Base-by-base conservation (phyloP, 306 rosid genomes). In the Pterocarpus macrocarpus region DNA sequence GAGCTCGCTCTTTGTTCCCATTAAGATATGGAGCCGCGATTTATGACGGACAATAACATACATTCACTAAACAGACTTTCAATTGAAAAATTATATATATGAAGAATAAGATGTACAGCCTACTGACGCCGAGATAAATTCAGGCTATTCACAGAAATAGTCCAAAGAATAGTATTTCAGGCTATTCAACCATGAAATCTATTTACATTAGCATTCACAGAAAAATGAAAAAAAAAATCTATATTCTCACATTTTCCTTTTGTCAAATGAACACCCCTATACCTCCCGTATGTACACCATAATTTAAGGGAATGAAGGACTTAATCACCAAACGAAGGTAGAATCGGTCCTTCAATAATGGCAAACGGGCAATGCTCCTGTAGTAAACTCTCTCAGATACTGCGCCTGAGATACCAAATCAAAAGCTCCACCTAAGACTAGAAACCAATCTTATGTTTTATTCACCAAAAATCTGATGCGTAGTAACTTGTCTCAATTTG, bases 211-310 rank as follows among this genome's bases (percentile, higher is more conserved):
- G 41, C 22, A 64, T 45, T 17, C 16, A 16, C 38, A 10, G 22
- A 5, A 15, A 15, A 1, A 7, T 17, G 57, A 61, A 39, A 58
- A 22, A 22, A 22, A 22, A 22, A 57, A 74, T 58, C 43, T 33
- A 52, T 50, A 36, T 17, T 45, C 38, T 28, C 58, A 64, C 61
- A 63, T 38, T 74, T 65, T 74, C 55, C 58, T 79, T 62, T 69
- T 8, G 16, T 66, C 71, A 76, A 79, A 81, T 65, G 45, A 67
- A 65, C 85, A 66, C 56, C 57, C 63, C 69, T 61, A 32, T 67
- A 74, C 84, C 73, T 35, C 63, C 32, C 79, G 28, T 47, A 69
- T 86, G 62, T 79, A 82, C 82, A 70, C 82, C 76, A 75, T 34
- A 30, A 73, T 76, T 39, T 28, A 64, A 75, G 11, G 41, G 58